Percentiles rank a stretch among this genome's conserved stretches.
Conservation (phyloP, 2,329 filamentous ascomycete species). For the Neophaeococcomyces mojaviensis region DNA sequence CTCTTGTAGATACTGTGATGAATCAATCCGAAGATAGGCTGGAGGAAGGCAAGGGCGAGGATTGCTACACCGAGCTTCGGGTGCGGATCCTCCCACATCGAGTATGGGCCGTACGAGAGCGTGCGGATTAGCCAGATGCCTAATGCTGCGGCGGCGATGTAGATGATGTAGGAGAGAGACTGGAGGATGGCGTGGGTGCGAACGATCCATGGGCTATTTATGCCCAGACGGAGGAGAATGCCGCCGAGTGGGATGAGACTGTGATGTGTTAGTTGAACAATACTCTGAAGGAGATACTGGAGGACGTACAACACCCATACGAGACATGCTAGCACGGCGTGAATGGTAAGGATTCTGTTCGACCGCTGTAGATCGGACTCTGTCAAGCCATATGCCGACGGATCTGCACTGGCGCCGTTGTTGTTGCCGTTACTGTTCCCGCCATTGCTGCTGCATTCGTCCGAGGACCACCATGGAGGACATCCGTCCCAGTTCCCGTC, state of each 20-base stretch:
- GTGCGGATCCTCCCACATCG: slow-evolving; percentile 24
- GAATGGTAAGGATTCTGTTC: too few species aligned
- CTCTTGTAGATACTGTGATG: slow-evolving; percentile 25
- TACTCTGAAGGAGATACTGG: too few species aligned
- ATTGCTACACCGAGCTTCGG: slow-evolving; percentile 26
- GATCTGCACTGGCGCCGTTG: too few species aligned
- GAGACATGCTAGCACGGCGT: too few species aligned
- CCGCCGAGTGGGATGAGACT: slow-evolving; percentile 19
- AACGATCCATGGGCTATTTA: slow-evolving; percentile 15
- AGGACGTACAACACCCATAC: too few species aligned
- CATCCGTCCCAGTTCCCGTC: too few species aligned
- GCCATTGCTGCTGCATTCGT: too few species aligned
- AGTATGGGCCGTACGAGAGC: slow-evolving; percentile 14
- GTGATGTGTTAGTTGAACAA: slow-evolving; percentile 20
- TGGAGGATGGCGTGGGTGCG: slow-evolving; percentile 25
- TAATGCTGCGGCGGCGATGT: slow-evolving; percentile 25
- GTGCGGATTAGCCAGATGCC: slow-evolving; percentile 26
- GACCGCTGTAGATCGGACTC: too few species aligned
- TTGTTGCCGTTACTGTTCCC: too few species aligned
- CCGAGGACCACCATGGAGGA: too few species aligned
- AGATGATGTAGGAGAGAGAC: slow-evolving; percentile 24
- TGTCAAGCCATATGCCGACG: too few species aligned
- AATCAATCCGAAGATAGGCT: slow-evolving; percentile 26
- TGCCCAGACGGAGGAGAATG: slow-evolving; percentile 1
- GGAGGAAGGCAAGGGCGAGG: slow-evolving; percentile 25